Percentiles rank a stretch among this genome's conserved stretches.
Conservation (phyloP, 2,329 filamentous ascomycete species). For the Colletotrichum chlorophyti region DNA sequence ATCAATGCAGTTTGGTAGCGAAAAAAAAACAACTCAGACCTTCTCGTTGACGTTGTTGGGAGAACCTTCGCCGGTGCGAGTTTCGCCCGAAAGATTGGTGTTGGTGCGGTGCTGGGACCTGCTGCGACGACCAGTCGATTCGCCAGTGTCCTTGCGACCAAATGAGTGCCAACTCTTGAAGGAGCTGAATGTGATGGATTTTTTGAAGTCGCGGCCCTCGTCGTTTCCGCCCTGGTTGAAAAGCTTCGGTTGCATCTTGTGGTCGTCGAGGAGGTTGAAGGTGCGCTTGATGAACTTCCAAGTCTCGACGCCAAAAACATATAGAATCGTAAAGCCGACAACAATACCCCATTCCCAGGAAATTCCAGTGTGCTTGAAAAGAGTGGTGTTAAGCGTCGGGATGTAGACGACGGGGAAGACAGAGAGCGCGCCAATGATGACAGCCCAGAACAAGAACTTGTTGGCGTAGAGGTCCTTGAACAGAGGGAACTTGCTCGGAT, state of each 20-base stretch:
- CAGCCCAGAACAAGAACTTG: constrained; percentile 73
- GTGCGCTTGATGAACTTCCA: constrained; percentile 76
- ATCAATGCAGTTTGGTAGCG: constrained; percentile 2
- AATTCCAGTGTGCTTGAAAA: constrained; percentile 77
- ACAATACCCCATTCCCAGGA: constrained; percentile 79
- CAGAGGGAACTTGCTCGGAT: constrained; percentile 57
- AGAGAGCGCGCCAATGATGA: constrained; percentile 64
- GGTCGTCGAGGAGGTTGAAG: constrained; percentile 58
- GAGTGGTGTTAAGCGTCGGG: constrained; percentile 70
- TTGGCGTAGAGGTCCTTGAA: constrained; percentile 73
- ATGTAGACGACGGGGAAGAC: constrained; percentile 77
- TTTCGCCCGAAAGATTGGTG: constrained; percentile 29
- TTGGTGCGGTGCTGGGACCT: constrained; percentile 23
- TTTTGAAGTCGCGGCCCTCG: constrained; percentile 46
- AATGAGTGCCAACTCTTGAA: constrained; percentile 55
- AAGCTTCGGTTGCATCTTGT: constrained; percentile 54
- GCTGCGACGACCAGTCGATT: constrained; percentile 34
- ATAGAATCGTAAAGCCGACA: constrained; percentile 67
- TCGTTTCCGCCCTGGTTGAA: constrained; percentile 61
- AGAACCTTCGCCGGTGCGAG: constrained; percentile 22
- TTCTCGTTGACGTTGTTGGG: constrained; percentile 20
- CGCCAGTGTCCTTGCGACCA: constrained; percentile 48
- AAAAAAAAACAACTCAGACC: constrained; percentile 3
- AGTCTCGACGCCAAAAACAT: constrained; percentile 70
- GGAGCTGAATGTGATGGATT: constrained; percentile 59